A percentile compares a stretch with the other conserved stretches of the same genome.
These are phyloP conservation scores for Monosporascus sp. DNA, from an alignment of 2,329 filamentous ascomycete species.

Conservation along the genomic window DNA sequence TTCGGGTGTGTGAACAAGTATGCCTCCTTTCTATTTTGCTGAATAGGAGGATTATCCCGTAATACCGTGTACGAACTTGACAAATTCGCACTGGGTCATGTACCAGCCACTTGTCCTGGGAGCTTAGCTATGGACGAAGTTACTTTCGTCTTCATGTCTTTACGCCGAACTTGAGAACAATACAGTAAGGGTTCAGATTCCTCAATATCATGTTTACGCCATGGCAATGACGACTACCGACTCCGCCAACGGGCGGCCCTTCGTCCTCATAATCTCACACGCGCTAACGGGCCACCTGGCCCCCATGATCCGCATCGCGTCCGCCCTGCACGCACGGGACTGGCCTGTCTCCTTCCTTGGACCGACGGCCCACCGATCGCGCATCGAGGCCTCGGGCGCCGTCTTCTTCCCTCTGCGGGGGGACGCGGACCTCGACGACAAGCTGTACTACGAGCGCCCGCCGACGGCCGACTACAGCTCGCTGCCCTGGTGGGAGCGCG, in stretches of 20 bases:
- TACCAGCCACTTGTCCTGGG: too few relatives aligned
- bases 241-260: slow-evolving; percentile 4
- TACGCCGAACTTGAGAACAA: too few relatives aligned
- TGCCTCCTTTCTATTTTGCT: too few relatives aligned
- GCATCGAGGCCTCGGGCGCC: slow-evolving; percentile 27
- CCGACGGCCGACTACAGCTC: slow-evolving; percentile 16
- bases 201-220: too few relatives aligned
- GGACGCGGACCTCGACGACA: slow-evolving; percentile 29
- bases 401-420: slow-evolving; percentile 27
- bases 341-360: slow-evolving; percentile 31
- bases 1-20: too few relatives aligned
- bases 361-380: slow-evolving; percentile 27
- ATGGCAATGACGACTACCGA: too few relatives aligned
- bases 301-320: slow-evolving; percentile 29
- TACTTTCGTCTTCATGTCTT: too few relatives aligned
- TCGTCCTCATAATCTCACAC: slow-evolving; percentile 29
- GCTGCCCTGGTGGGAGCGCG: slow-evolving; percentile 23
- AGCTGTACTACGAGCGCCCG: slow-evolving; percentile 22
- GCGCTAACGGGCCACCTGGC: slow-evolving; percentile 32
- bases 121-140: too few relatives aligned
- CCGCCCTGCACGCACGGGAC: slow-evolving; percentile 21
- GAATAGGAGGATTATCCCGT: too few relatives aligned
- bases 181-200: too few relatives aligned
- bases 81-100: too few relatives aligned
- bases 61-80: too few relatives aligned